Percentiles rank a stretch among this genome's conserved stretches.
Evolutionary conservation across 164 flowering plant species (phyloP).

Genomic region (Platanus orientalis): DNA sequence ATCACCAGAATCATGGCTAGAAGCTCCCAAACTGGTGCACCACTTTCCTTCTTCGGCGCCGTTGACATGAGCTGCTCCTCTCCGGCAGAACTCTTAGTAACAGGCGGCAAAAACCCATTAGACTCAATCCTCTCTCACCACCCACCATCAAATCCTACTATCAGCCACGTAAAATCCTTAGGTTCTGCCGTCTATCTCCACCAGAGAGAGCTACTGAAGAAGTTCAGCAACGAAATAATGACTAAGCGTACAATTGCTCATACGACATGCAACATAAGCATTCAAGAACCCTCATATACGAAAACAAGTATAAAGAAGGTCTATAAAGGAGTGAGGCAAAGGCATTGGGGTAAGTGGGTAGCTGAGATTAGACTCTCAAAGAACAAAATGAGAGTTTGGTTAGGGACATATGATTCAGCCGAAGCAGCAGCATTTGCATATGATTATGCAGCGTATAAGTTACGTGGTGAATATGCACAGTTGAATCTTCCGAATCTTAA

Average conservation of each 20-base stretch:
- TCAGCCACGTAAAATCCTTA: slow-evolving; percentile 19
- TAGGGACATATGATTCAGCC: slow-evolving; percentile 84
- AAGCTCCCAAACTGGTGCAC: slow-evolving; percentile 23
- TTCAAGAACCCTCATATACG: slow-evolving; percentile 9
- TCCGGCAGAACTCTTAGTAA: slow-evolving; percentile 52
- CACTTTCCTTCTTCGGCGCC: slow-evolving; percentile 7
- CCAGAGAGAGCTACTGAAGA: slow-evolving; percentile 63
- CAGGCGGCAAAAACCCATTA: slow-evolving; percentile 48
- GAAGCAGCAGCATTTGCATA: slow-evolving; percentile 95
- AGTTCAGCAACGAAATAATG: slow-evolving; percentile 35
- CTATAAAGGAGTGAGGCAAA: slow-evolving; percentile 96
- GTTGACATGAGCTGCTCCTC: slow-evolving; percentile 34
- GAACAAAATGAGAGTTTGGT: slow-evolving; percentile 85
- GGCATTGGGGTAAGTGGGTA: slow-evolving; percentile 99
- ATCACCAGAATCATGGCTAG: slow-evolving; percentile 19
- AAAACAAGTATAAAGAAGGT: slow-evolving; percentile 35
- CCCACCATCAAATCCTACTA: slow-evolving; percentile 20
- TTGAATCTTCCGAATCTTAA: slow-evolving; percentile 71
- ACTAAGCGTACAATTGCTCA: not conserved
- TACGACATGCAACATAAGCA: not conserved
- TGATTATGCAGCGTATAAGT: slow-evolving; percentile 87
- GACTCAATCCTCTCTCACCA: slow-evolving; percentile 60
- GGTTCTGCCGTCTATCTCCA: slow-evolving; percentile 76
- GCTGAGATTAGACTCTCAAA: slow-evolving; percentile 95
- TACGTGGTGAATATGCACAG: slow-evolving; percentile 83